These are phyloP conservation scores for Talaromyces rugulosus DNA, from an alignment of 2,329 filamentous ascomycete genomes.

Conservation along the genomic window DNA sequence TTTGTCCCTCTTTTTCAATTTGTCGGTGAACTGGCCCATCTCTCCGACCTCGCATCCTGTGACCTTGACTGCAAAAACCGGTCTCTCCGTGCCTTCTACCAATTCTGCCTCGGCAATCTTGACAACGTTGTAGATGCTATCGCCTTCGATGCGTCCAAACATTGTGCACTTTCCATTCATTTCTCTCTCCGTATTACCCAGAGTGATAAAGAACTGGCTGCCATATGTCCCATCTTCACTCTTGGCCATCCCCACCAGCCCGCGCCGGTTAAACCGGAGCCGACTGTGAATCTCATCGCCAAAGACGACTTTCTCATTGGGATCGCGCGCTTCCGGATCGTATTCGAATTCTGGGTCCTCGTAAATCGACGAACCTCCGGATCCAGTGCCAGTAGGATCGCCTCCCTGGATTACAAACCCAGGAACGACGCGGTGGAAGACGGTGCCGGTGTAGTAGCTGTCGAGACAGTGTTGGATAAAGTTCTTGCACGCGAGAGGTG, in stretches of 20 bases:
- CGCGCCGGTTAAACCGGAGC: conserved; percentile 86
- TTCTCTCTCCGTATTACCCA: conserved; percentile 75
- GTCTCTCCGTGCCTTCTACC: conserved; percentile 72
- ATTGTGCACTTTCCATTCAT: conserved; percentile 86
- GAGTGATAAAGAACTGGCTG: conserved; percentile 94
- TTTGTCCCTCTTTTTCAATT: conserved; percentile 39
- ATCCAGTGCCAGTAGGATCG: conserved; percentile 87
- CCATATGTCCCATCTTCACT: conserved; percentile 69
- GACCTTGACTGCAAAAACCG: conserved; percentile 80
- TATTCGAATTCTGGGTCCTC: conserved; percentile 62
- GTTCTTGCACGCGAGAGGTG: conserved; percentile 85
- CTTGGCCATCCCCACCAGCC: conserved; percentile 94
- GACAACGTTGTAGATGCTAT: conserved; percentile 92
- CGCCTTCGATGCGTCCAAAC: conserved; percentile 86
- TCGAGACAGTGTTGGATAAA: conserved; percentile 94
- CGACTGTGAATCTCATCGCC: conserved; percentile 89
- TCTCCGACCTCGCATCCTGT: conserved; percentile 43
- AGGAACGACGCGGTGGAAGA: conserved; percentile 89
- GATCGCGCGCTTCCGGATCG: conserved; percentile 47
- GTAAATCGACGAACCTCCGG: conserved; percentile 88
- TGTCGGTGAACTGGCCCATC: conserved; percentile 42
- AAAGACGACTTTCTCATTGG: conserved; percentile 58
- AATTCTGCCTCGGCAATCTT: conserved; percentile 89
- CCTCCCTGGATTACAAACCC: conserved; percentile 93
- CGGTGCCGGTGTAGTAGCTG: conserved; percentile 88